phyloP scores from a whole-genome alignment of 352 stramenopile species.

The Albugo laibachii region DNA sequence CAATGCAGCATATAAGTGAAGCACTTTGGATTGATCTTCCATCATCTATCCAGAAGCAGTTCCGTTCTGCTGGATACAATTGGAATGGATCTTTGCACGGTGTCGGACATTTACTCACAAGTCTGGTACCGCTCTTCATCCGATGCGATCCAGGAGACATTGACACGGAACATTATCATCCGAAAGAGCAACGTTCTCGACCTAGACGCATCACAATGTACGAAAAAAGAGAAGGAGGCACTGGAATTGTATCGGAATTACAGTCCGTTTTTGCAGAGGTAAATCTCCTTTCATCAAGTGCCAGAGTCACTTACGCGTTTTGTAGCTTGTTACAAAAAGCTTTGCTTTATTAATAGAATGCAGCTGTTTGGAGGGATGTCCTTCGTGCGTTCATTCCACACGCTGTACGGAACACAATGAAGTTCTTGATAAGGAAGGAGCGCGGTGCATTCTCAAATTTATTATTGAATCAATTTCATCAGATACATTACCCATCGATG shows the following conservation, averaged over 20 bases:
- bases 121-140: constrained; percentile 86
- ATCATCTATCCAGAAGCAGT: constrained; percentile 13
- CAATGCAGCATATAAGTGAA: constrained; percentile 88
- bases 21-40: constrained; percentile 91
- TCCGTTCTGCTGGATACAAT: constrained; percentile 13
- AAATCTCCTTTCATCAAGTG: background rate
- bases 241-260: constrained; percentile 71
- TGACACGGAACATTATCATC: constrained; percentile 67
- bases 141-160: constrained; percentile 74
- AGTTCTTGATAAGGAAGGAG: constrained; percentile 70
- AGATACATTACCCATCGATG: no score
- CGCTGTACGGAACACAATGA: constrained; percentile 80
- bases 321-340: constrained; percentile 25
- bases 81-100: constrained; percentile 48
- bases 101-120: constrained; percentile 82
- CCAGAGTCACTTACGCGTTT: background rate
- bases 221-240: constrained; percentile 73
- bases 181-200: constrained; percentile 36
- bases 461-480: no score
- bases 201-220: constrained; percentile 76
- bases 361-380: constrained; percentile 56
- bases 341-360: constrained; percentile 62
- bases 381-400: constrained; percentile 70
- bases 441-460: background rate
- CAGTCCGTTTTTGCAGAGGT: constrained; percentile 36